Percentiles rank a stretch among this genome's conserved stretches.
phyloP scores from a whole-genome alignment of 73 alveolate genomes.

The Uronychia setigera region DNA sequence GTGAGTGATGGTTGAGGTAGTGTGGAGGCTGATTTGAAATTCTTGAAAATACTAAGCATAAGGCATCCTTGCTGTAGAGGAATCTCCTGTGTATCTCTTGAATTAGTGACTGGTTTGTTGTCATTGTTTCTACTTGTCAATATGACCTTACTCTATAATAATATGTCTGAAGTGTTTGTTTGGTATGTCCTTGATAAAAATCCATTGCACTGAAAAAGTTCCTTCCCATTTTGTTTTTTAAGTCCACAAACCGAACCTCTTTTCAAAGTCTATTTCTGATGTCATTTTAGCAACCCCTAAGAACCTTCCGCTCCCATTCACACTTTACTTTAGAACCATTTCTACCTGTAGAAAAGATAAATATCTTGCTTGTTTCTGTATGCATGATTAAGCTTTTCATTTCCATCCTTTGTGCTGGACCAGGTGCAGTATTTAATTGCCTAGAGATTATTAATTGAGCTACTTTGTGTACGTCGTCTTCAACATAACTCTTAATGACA shows the following conservation, averaged over 20 bases:
- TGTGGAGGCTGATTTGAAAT: not conserved
- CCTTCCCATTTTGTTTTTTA: conserved; percentile 77
- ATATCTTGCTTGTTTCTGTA: conserved; percentile 16
- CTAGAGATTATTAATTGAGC: not conserved
- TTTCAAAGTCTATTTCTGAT: conserved; percentile 58
- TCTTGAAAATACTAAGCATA: not conserved
- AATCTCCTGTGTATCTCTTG: not conserved
- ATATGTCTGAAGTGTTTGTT: conserved; percentile 49
- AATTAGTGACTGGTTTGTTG: not conserved
- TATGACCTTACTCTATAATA: conserved; percentile 18
- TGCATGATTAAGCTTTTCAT: conserved; percentile 57
- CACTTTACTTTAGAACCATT: conserved; percentile 57
- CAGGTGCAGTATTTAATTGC: conserved; percentile 71
- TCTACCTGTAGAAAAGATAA: conserved; percentile 12
- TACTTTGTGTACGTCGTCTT: conserved; percentile 75
- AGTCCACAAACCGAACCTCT: conserved; percentile 61
- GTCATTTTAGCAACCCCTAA: conserved; percentile 75
- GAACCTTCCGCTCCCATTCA: conserved; percentile 64
- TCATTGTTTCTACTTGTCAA: not conserved
- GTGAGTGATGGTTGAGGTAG: too few species aligned
- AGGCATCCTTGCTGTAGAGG: not conserved
- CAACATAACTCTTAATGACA: conserved; percentile 66
- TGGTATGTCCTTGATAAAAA: conserved; percentile 72
- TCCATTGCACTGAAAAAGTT: conserved; percentile 70
- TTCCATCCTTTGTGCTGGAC: conserved; percentile 71